These are phyloP conservation scores for Catharanthus roseus DNA, from an alignment of 257 asterid genomes.

Conservation along the genomic window DNA sequence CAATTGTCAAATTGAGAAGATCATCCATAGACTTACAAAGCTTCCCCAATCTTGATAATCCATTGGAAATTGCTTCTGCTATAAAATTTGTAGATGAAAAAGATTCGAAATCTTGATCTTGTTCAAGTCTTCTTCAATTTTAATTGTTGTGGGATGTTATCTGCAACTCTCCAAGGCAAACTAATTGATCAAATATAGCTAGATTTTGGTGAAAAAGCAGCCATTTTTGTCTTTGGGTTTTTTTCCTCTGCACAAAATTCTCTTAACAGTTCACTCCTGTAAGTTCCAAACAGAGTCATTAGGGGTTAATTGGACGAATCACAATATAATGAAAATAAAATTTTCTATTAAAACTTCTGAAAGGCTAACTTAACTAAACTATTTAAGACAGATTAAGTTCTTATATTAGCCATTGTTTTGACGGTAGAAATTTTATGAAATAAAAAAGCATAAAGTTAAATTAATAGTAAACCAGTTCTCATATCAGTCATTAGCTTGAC, in stretches of 20 bases:
- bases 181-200: constrained; percentile 27
- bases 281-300: too few relatives aligned
- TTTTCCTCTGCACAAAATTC: neutral
- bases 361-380: too few relatives aligned
- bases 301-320: too few relatives aligned
- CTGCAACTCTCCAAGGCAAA: constrained; percentile 32
- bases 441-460: too few relatives aligned
- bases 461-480: too few relatives aligned
- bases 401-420: too few relatives aligned
- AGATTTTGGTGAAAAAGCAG: constrained; percentile 22
- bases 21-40: constrained; percentile 22
- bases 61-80: constrained; percentile 15
- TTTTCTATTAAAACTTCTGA: too few relatives aligned
- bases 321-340: too few relatives aligned
- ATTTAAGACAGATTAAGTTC: too few relatives aligned
- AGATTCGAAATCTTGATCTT: constrained; percentile 10
- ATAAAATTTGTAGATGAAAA: neutral
- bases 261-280: too few relatives aligned
- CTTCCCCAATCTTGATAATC: constrained; percentile 20
- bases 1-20: constrained; percentile 26
- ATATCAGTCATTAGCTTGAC: too few relatives aligned
- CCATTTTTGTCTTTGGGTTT: constrained; percentile 17
- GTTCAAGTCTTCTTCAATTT: constrained; percentile 25
- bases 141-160: constrained; percentile 29
- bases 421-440: too few relatives aligned